Percentiles rank a stretch among this genome's conserved stretches.
phyloP scores from a whole-genome alignment of 306 rosid species.

The Mimosa bimucronata region DNA sequence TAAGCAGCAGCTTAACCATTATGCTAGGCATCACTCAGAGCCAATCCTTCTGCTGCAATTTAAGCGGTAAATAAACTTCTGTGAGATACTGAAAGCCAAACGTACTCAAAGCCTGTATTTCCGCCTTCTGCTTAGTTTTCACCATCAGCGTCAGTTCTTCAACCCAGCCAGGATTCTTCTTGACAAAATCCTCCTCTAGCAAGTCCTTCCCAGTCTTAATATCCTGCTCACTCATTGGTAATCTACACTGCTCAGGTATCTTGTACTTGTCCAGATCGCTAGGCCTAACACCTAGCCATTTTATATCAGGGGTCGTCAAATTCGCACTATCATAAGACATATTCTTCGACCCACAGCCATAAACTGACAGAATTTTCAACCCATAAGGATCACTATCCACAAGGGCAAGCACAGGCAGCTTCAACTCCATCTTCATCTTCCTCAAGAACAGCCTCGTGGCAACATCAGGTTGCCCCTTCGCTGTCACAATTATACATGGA shows the following conservation, averaged over 20 bases:
- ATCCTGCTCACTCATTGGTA: constrained; percentile 97
- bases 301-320: constrained; percentile 92
- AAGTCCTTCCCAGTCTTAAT: constrained; percentile 93
- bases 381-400: constrained; percentile 97
- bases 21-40: constrained; percentile 38
- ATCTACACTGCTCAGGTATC: constrained; percentile 89
- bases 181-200: constrained; percentile 93
- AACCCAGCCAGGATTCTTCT: constrained; percentile 97
- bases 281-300: constrained; percentile 92
- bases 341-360: constrained; percentile 91
- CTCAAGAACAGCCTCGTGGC: constrained; percentile 84
- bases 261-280: constrained; percentile 93
- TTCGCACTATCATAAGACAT: constrained; percentile 95
- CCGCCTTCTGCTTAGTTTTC: constrained; percentile 96
- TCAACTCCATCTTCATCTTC: constrained; percentile 90
- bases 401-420: constrained; percentile 84
- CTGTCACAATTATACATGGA: constrained; percentile 80
- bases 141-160: constrained; percentile 91
- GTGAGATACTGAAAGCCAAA: constrained; percentile 91
- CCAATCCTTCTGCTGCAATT: constrained; percentile 93
- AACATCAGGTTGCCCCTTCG: constrained; percentile 89
- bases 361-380: constrained; percentile 81
- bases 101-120: constrained; percentile 90
- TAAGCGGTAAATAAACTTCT: constrained; percentile 86
- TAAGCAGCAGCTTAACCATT: constrained; percentile 11